Base-by-base conservation (phyloP, 2,329 filamentous ascomycete genomes). In the Keithomyces neogunnii region DNA sequence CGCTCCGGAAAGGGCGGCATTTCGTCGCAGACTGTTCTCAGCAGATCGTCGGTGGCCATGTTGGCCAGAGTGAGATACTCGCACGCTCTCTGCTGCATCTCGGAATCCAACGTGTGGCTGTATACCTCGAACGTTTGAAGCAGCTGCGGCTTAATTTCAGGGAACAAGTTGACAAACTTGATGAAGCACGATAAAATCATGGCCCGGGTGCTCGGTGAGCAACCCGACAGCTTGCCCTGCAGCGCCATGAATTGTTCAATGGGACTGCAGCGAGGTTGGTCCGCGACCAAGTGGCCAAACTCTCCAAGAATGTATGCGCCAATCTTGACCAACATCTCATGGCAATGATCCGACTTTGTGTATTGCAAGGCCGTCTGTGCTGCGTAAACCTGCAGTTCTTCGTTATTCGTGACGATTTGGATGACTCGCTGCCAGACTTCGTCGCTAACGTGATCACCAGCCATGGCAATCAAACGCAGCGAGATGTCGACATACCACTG, bases 401-500 rank as follows among this genome's bases (percentile, higher is more conserved):
- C 93, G 68, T 99, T 99, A 74, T 99, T 99, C 50, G 93, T 97
- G 53, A 97, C 91, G 60, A 99, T 97, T 67, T 99, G 93, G 56
- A 96, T 96, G 51, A 99, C 92, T 60, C 93, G 85, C 67, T 99
- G 93, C 93, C 93, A 99, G 19, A 99, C 93, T 70, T 99, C 93
- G 57, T 99, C 95, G 68, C 92, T 97, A 59, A 99, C 92, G 67
- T 99, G 93, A 63, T 99, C 93, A 59, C 93, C 93, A 3, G 95
- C 93, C 82, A 97, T 91, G 53, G 92, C 90, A 53, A 99, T 91
- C 49, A 99, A 80, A 51, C 92, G 84, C 58, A 99, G 76, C 9
- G 93, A 96, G 59, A 97, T 96, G 65, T 99, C 92, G 56, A 99
- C 95, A 68, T 99, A 99, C 93, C 93, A 99, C 72, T 97, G 92